A percentile compares a stretch with the other conserved stretches of the same genome.
Conservation (phyloP, 176 grass and related monocot genomes). For the Hsuehochloa calcarea region DNA sequence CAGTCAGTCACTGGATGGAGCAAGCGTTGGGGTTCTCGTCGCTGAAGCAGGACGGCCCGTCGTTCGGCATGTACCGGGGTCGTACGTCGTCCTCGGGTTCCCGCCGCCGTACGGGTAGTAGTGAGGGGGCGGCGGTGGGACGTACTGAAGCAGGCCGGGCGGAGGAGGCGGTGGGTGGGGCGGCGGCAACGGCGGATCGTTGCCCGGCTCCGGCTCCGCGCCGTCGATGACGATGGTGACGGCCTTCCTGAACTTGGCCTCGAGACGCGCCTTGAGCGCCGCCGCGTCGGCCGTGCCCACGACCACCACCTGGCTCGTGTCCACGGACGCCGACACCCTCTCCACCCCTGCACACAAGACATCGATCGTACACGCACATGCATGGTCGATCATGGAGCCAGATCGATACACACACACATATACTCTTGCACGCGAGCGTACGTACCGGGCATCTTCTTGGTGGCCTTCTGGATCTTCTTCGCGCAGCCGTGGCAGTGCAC, state of each 20-base stretch:
- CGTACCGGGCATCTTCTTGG: constrained; percentile 32
- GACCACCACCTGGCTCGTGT: constrained; percentile 15
- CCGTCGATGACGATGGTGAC: constrained; percentile 24
- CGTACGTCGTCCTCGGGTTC: not conserved
- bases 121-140: not conserved
- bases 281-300: constrained; percentile 29
- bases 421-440: not conserved
- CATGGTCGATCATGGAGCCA: not conserved
- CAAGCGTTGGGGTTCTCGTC: constrained; percentile 53
- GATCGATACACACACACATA: too few species aligned
- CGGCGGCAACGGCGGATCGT: not conserved
- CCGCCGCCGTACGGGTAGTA: not conserved
- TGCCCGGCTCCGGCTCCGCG: not conserved
- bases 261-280: constrained; percentile 22
- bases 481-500: constrained; percentile 43
- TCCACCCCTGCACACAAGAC: constrained; percentile 21
- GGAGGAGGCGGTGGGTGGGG: not conserved
- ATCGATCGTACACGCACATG: not conserved
- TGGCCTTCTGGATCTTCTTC: constrained; percentile 33
- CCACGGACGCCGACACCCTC: not conserved
- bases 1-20: constrained; percentile 20
- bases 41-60: constrained; percentile 33
- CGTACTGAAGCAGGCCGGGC: too few species aligned
- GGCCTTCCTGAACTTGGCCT: not conserved
- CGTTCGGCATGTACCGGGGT: not conserved